phyloP scores from a whole-genome alignment of 352 stramenopile genomes.

The Phytophthora uliginosa region DNA sequence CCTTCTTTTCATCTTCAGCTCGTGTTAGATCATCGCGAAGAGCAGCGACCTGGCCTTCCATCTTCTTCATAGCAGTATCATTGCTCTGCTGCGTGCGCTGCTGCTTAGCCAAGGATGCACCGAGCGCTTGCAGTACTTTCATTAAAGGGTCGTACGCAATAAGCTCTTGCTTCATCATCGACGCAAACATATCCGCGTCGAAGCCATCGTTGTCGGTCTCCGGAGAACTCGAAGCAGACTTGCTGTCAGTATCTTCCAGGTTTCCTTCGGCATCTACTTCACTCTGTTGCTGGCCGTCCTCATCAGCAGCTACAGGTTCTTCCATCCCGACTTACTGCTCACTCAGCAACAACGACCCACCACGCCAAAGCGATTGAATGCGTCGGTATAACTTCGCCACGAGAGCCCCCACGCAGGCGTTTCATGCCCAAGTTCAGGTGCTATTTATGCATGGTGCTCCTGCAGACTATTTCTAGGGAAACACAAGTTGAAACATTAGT shows the following conservation, averaged over 20 bases:
- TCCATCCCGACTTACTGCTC: constrained; percentile 27
- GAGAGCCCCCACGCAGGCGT: neutral
- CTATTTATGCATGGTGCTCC: neutral
- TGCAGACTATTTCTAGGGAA: neutral
- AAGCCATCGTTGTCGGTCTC: constrained; percentile 42
- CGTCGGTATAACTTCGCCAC: neutral
- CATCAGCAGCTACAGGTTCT: constrained; percentile 21
- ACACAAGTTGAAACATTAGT: constrained; percentile 1
- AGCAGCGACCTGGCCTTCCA: constrained; percentile 56
- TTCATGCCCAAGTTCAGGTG: neutral
- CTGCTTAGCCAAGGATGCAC: constrained; percentile 61
- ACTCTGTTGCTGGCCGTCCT: constrained; percentile 28
- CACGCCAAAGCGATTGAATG: constrained; percentile 1
- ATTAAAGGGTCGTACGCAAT: constrained; percentile 81
- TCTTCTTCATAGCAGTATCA: constrained; percentile 54
- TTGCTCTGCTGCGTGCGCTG: constrained; percentile 52
- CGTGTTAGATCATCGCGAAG: constrained; percentile 53
- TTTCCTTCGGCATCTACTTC: constrained; percentile 12
- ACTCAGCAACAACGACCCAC: neutral
- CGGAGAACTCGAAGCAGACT: neutral
- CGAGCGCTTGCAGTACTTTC: constrained; percentile 70
- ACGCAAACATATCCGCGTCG: constrained; percentile 60
- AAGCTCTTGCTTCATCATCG: constrained; percentile 71
- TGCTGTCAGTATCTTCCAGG: constrained; percentile 5
- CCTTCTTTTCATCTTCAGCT: constrained; percentile 67